Evolutionary conservation across 2,329 filamentous ascomycete species (phyloP).

Genomic region (Phoma sp.): DNA sequence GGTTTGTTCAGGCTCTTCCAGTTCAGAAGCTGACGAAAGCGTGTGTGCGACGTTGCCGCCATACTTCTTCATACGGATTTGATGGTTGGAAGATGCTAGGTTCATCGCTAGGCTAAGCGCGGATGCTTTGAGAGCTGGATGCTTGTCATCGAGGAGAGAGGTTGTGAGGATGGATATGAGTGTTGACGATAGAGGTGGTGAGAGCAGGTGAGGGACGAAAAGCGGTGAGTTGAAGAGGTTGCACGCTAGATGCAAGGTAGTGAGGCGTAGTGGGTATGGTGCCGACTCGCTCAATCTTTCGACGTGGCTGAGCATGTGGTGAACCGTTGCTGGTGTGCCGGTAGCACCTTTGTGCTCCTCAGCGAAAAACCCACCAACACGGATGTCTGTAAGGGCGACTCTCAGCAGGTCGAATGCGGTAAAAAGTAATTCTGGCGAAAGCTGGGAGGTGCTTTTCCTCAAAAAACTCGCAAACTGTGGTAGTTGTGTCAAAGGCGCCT

Average conservation of each 20-base stretch:
- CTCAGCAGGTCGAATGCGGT: slow-evolving; percentile 85
- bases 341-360: slow-evolving; percentile 68
- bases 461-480: slow-evolving; percentile 68
- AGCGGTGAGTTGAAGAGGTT: slow-evolving; percentile 82
- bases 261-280: slow-evolving; percentile 82
- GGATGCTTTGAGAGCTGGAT: slow-evolving; percentile 77
- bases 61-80: slow-evolving; percentile 64
- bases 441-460: slow-evolving; percentile 57
- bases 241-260: slow-evolving; percentile 81
- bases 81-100: slow-evolving; percentile 73
- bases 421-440: slow-evolving; percentile 74
- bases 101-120: slow-evolving; percentile 87
- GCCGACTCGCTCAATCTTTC: slow-evolving; percentile 60
- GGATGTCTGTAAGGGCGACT: slow-evolving; percentile 75
- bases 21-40: slow-evolving; percentile 31
- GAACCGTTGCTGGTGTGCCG: slow-evolving; percentile 56
- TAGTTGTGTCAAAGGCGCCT: slow-evolving; percentile 75
- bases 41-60: slow-evolving; percentile 25
- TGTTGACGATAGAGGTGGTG: slow-evolving; percentile 55
- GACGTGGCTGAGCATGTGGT: slow-evolving; percentile 63
- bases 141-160: slow-evolving; percentile 77
- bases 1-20: slow-evolving; percentile 75
- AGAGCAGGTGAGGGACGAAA: slow-evolving; percentile 69
- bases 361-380: slow-evolving; percentile 81
- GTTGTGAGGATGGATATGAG: slow-evolving; percentile 75